phyloP scores from a whole-genome alignment of 805 yeast species.

The Zygosaccharomyces rouxii region DNA sequence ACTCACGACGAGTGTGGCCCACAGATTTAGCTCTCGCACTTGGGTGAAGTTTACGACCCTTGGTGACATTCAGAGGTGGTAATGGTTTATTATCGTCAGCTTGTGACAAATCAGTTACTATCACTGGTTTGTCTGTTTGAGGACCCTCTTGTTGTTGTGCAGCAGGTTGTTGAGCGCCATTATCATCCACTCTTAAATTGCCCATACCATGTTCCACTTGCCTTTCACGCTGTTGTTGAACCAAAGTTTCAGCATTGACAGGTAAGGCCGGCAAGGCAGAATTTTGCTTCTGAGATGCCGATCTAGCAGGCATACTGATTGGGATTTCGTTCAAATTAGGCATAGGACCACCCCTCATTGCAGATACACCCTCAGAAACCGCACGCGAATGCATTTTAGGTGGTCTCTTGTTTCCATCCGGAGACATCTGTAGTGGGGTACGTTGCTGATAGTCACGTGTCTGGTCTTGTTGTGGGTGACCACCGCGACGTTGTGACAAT shows the following conservation, averaged over 20 bases:
- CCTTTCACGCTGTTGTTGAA: constrained; percentile 32
- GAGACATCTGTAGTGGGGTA: constrained; percentile 12
- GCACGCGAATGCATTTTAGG: constrained; percentile 36
- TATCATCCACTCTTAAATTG: constrained; percentile 14
- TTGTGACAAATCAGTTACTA: constrained; percentile 3
- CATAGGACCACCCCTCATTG: constrained; percentile 12
- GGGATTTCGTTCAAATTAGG: constrained; percentile 4
- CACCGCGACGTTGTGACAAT: constrained; percentile 33
- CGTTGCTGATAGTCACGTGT: constrained; percentile 11
- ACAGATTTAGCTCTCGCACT: constrained; percentile 85
- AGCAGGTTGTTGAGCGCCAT: constrained; percentile 1
- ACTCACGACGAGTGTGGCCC: constrained; percentile 61
- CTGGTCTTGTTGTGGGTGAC: constrained; percentile 16
- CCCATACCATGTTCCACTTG: constrained; percentile 21
- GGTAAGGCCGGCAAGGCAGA: constrained; percentile 35
- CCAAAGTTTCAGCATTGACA: constrained; percentile 32
- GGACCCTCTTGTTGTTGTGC: neutral
- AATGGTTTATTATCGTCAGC: constrained; percentile 24
- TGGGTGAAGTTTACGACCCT: constrained; percentile 53
- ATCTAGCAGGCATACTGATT: constrained; percentile 22
- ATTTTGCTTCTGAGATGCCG: constrained; percentile 27
- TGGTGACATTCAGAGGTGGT: constrained; percentile 23
- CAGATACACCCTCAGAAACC: constrained; percentile 38
- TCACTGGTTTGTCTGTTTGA: constrained; percentile 5
- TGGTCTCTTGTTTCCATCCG: constrained; percentile 7